Base-by-base conservation (phyloP, 2,329 filamentous ascomycete genomes). In the Pseudocercospora crystallina region DNA sequence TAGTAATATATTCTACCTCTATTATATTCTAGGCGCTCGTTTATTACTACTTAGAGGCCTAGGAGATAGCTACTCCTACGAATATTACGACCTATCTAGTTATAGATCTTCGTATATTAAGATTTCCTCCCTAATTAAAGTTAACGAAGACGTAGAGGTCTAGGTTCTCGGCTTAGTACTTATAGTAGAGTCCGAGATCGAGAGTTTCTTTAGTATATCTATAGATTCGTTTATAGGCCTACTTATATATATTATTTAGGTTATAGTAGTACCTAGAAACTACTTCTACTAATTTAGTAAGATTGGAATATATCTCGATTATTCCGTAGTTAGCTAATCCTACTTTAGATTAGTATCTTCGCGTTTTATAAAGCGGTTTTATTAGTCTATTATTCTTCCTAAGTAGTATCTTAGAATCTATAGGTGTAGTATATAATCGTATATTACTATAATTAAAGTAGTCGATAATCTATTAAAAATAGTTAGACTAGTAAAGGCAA, bases 1-100 rank as follows among this genome's bases (percentile, higher is more conserved):
- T 26, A 30, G 29, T 29, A 14, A 54, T 42, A 30, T 50, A 54
- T 32, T 54, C 37, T 10, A 42, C 51, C 43, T 54, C 51, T 32
- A 34, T 38, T n/a, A 11, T 50, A 34, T 20, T 47, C 15, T 39
- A 13, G 4, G 35, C 39, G 14, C 15, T 35, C 11, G n/a, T 14
- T 20, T 38, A 9, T 40, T 54, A 49, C 14, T 39, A 12, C 20
- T 47, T 40, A n/a, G 39, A 54, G 9, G 30, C 8, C 51, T 37
- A 54, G 10, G 36, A 34, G 5, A 54, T 54, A 11, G 30, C 14
- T 12, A 29, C 35, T 40, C 42, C 34, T 10, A 7, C 36, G 15
- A 54, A 34, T 20, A 47, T 54, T 30, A 40, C 14, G 13, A 46
- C 8, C 20, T 51, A 54, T 29, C 47, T 37, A n/a, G 41, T 47